Percentiles rank a stretch among this genome's conserved stretches.
These are phyloP conservation scores for Allium sativum DNA, from an alignment of 106 monocot species.

Conservation along the genomic window DNA sequence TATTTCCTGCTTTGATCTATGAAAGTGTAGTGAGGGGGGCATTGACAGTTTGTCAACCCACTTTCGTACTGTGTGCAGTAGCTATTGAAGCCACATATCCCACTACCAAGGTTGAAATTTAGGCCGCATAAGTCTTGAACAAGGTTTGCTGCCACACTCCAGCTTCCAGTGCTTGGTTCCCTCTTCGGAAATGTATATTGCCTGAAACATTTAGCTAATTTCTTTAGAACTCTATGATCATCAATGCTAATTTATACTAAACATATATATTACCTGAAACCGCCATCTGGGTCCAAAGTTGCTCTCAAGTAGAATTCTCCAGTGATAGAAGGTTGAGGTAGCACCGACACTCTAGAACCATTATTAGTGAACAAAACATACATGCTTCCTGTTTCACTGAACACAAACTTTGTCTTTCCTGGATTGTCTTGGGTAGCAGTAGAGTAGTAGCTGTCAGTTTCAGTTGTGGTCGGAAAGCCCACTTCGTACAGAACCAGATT, in stretches of 20 bases:
- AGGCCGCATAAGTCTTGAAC: conserved; percentile 11
- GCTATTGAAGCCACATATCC: conserved; percentile 35
- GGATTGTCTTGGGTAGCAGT: too few relatives aligned
- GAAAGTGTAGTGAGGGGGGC: conserved; percentile 23
- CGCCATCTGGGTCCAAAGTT: too few relatives aligned
- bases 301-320: too few relatives aligned
- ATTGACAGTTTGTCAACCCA: conserved; percentile 9
- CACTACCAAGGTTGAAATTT: not conserved
- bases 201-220: not conserved
- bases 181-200: conserved; percentile 6
- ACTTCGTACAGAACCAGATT: not conserved
- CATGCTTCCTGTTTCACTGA: too few relatives aligned
- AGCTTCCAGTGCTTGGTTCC: not conserved
- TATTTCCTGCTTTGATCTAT: conserved; percentile 15
- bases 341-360: too few relatives aligned
- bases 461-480: not conserved
- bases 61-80: conserved; percentile 13
- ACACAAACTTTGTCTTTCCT: too few relatives aligned
- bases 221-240: too few relatives aligned
- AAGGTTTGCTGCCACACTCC: conserved; percentile 5
- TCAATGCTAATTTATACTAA: too few relatives aligned
- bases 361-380: too few relatives aligned
- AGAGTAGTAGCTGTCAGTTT: not conserved
- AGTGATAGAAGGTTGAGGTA: too few relatives aligned
- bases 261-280: too few relatives aligned